Percentiles rank a stretch among this genome's conserved stretches.
Conservation (phyloP, 2,329 filamentous ascomycete genomes). For the Fusarium graminum region DNA sequence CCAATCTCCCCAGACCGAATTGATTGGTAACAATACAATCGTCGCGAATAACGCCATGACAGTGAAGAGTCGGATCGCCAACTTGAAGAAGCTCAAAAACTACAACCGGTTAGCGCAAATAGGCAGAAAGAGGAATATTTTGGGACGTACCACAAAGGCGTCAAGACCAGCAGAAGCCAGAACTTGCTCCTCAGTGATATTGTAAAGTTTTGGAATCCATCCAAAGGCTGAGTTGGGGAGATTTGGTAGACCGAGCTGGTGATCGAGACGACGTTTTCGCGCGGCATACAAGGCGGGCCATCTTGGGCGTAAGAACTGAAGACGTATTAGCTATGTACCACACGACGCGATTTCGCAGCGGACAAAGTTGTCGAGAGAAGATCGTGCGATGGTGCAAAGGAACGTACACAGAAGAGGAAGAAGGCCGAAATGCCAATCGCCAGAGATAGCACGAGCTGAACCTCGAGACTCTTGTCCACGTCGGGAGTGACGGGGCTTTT, state of each 20-base stretch:
- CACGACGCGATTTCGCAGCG: not conserved
- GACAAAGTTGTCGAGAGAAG: not conserved
- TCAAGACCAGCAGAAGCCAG: constrained; percentile 91
- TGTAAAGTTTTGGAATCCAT: constrained; percentile 90
- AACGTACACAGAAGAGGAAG: constrained; percentile 78
- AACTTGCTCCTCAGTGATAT: constrained; percentile 88
- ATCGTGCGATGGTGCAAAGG: not conserved
- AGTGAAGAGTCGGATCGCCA: constrained; percentile 86
- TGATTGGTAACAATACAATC: constrained; percentile 86
- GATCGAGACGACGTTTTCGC: constrained; percentile 79
- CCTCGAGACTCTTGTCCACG: constrained; percentile 61
- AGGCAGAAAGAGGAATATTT: not conserved
- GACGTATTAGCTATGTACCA: not conserved
- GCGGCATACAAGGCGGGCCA: constrained; percentile 94
- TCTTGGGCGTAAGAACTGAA: constrained; percentile 83
- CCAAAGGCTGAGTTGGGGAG: constrained; percentile 89
- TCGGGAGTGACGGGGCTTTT: constrained; percentile 43
- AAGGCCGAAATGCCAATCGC: constrained; percentile 78
- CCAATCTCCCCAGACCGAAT: constrained; percentile 68
- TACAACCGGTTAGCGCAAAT: constrained; percentile 41
- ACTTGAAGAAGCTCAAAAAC: constrained; percentile 96
- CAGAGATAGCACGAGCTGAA: constrained; percentile 80
- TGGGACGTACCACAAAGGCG: constrained; percentile 81
- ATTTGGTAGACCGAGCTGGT: constrained; percentile 73
- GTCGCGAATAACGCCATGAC: constrained; percentile 86